Percentiles rank a stretch among this genome's conserved stretches.
Conservation (phyloP, 2,329 filamentous ascomycete species). For the Rhinocladiella mackenziei region DNA sequence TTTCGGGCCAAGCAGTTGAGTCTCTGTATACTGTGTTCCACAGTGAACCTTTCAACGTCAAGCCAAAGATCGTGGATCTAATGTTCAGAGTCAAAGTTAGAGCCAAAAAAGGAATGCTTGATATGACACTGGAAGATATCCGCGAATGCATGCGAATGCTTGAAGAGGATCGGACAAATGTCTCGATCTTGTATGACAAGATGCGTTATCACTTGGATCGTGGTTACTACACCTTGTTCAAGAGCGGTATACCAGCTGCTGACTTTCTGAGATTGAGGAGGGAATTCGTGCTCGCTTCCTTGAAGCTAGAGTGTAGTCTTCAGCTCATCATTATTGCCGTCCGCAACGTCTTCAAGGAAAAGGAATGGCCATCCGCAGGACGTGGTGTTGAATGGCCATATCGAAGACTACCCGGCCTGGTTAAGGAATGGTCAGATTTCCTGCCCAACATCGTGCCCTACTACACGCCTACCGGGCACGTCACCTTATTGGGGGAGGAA, state of each 20-base stretch:
- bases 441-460: slow-evolving; percentile 41
- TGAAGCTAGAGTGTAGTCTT: slow-evolving; percentile 20
- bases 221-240: slow-evolving; percentile 9
- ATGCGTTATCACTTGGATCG: slow-evolving; percentile 9
- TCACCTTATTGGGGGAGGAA: slow-evolving; percentile 29
- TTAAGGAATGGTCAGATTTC: slow-evolving; percentile 50
- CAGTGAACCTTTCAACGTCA: slow-evolving; percentile 52
- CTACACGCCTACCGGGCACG: slow-evolving; percentile 37
- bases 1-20: slow-evolving; percentile 46
- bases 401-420: slow-evolving; percentile 40
- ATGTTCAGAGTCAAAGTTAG: slow-evolving; percentile 16
- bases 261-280: slow-evolving; percentile 23
- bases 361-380: slow-evolving; percentile 21
- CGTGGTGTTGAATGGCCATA: slow-evolving; percentile 34
- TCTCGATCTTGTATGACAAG: slow-evolving; percentile 19
- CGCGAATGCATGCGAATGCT: slow-evolving; percentile 18
- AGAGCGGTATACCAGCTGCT: slow-evolving; percentile 16
- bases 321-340: slow-evolving; percentile 19
- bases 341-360: slow-evolving; percentile 21
- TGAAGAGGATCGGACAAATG: slow-evolving; percentile 17
- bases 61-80: slow-evolving; percentile 49
- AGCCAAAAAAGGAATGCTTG: slow-evolving; percentile 5
- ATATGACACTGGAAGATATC: slow-evolving; percentile 12
- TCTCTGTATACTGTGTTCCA: slow-evolving; percentile 59
- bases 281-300: slow-evolving; percentile 20